Evolutionary conservation across 2,329 filamentous ascomycete species (phyloP).

Genomic region (Lasiodiplodia hormozganensis): DNA sequence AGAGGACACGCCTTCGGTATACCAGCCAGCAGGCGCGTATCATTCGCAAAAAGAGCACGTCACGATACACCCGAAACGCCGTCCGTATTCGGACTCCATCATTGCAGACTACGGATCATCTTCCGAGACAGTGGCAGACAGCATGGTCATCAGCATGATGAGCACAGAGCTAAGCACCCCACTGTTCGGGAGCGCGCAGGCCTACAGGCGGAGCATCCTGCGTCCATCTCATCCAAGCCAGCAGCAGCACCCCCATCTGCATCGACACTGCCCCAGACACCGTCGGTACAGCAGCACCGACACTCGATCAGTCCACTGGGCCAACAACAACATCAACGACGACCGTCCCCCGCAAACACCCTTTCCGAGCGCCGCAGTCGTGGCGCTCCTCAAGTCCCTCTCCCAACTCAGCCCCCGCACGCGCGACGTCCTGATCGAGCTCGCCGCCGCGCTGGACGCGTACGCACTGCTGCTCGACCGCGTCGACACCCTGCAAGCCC

Average conservation of each 20-base stretch:
- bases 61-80: no score
- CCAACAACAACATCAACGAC: background rate
- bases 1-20: background rate
- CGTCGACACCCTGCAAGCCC: background rate
- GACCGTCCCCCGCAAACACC: background rate
- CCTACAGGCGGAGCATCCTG: background rate
- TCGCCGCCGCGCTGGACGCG: background rate
- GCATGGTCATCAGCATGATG: background rate
- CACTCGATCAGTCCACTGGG: no score
- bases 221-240: background rate
- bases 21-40: background rate
- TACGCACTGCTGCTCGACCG: background rate
- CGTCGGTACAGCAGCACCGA: background rate
- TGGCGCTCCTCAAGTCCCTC: background rate
- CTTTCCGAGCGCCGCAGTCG: background rate
- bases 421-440: background rate
- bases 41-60: no score
- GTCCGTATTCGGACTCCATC: background rate
- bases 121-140: background rate
- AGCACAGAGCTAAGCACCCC: background rate
- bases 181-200: background rate
- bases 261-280: background rate
- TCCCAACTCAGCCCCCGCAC: background rate
- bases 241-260: background rate
- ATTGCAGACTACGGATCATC: background rate